Conservation (phyloP, 495 filamentous ascomycete species). For the Penicillium robsamsonii region DNA sequence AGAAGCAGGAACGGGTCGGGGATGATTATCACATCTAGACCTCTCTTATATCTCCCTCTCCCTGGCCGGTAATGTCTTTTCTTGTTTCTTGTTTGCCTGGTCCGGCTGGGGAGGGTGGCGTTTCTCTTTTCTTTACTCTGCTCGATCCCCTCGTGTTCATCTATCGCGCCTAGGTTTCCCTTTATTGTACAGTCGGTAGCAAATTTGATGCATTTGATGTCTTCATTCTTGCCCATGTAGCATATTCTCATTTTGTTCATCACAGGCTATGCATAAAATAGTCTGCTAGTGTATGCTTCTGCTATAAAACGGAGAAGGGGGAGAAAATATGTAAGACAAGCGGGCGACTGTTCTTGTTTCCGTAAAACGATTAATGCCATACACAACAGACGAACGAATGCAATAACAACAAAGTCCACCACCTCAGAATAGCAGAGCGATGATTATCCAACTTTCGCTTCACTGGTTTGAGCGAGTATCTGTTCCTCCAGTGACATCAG, state of each 20-base stretch:
- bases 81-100: constrained; percentile 12
- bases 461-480: not conserved
- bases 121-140: constrained; percentile 25
- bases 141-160: constrained; percentile 28
- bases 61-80: constrained; percentile 20
- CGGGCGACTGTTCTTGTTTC: not conserved
- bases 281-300: no score
- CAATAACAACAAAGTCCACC: not conserved
- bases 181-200: constrained; percentile 37
- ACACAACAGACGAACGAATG: not conserved
- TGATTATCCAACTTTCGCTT: not conserved
- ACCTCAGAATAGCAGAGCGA: not conserved
- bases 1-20: constrained; percentile 25
- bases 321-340: no score
- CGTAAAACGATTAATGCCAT: not conserved
- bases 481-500: not conserved
- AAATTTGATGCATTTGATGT: constrained; percentile 38
- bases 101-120: constrained; percentile 22
- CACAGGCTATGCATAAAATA: no score
- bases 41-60: constrained; percentile 19
- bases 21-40: constrained; percentile 22
- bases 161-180: constrained; percentile 33
- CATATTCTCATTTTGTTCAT: not conserved
- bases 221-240: constrained; percentile 16
- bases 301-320: no score